These are phyloP conservation scores for Tagetes patula DNA, from an alignment of 129 eudicot species.

Conservation along the genomic window DNA sequence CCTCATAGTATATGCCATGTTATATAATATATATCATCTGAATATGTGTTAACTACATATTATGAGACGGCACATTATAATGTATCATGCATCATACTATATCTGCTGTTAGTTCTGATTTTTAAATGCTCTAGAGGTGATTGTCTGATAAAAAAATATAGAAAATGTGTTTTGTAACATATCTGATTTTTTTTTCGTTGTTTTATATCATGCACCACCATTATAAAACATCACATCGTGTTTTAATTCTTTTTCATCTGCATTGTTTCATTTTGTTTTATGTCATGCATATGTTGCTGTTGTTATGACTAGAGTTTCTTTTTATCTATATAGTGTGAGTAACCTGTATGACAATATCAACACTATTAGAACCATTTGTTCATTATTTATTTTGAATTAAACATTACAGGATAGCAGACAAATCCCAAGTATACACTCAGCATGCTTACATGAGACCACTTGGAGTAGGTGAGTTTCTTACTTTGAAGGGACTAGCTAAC, in stretches of 20 bases:
- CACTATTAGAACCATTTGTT: neutral
- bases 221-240: neutral
- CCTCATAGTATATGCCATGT: neutral
- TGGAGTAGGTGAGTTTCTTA: conserved; percentile 75
- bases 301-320: neutral
- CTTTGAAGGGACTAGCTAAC: neutral
- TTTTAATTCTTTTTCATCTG: neutral
- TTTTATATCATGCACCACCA: too few species aligned
- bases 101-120: neutral
- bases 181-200: neutral
- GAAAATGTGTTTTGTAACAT: neutral
- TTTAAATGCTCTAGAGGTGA: neutral
- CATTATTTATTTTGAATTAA: neutral
- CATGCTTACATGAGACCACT: conserved; percentile 99
- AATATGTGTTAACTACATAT: neutral
- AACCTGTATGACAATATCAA: neutral
- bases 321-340: neutral
- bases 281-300: neutral
- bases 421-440: conserved; percentile 94
- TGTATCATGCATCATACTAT: neutral
- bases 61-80: neutral
- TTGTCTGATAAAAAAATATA: neutral
- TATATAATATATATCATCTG: too few species aligned
- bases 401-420: conserved; percentile 90
- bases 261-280: neutral